Conservation (phyloP, 306 rosid genomes). For the Pyrus pyrifolia region DNA sequence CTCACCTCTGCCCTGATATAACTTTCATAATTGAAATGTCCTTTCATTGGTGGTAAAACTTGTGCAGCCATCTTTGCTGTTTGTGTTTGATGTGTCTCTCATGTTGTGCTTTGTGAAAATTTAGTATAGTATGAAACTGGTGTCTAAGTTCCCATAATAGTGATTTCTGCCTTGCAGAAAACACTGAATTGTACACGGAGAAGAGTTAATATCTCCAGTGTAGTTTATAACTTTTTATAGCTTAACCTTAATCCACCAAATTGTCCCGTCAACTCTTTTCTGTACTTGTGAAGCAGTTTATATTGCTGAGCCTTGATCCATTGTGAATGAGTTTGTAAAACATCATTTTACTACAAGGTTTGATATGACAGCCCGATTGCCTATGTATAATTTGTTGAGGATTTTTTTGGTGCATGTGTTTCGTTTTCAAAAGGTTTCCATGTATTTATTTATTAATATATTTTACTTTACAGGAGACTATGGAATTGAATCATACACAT, state of each 20-base stretch:
- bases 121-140: background rate
- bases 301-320: background rate
- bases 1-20: background rate
- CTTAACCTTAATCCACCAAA: too few species aligned
- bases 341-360: background rate
- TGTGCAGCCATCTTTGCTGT: background rate
- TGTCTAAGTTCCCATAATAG: background rate
- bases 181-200: background rate
- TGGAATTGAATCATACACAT: constrained; percentile 28
- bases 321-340: background rate
- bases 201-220: background rate
- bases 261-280: background rate
- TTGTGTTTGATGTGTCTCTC: background rate
- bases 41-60: background rate
- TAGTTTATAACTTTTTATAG: too few species aligned
- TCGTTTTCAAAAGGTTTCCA: background rate
- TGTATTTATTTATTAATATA: constrained; percentile 7
- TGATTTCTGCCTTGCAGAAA: constrained; percentile 2
- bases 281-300: background rate
- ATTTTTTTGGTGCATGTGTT: background rate
- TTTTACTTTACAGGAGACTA: constrained; percentile 22
- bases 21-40: background rate
- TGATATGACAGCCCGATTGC: background rate
- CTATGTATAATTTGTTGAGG: background rate
- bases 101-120: background rate